phyloP scores from a whole-genome alignment of 352 stramenopile species.

The Phytophthora pluvialis region DNA sequence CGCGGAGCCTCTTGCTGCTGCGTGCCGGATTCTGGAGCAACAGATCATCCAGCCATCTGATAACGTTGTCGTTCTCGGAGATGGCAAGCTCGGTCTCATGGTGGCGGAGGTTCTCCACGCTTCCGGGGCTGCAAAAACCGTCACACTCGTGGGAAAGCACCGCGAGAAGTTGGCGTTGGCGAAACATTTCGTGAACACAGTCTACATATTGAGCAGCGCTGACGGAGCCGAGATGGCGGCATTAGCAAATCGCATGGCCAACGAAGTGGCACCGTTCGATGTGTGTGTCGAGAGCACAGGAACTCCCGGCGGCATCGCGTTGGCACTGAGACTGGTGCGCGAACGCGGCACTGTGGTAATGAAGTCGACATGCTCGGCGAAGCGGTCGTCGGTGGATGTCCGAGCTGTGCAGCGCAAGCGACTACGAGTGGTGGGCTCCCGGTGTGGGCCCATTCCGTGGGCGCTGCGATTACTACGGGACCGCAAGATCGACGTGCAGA shows the following conservation, averaged over 20 bases:
- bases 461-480: conserved; percentile 60
- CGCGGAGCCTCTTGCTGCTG: conserved; percentile 86
- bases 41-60: conserved; percentile 59
- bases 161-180: conserved; percentile 59
- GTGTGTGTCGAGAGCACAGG: conserved; percentile 76
- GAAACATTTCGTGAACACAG: conserved; percentile 48
- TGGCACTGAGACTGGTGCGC: conserved; percentile 51
- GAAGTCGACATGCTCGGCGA: conserved; percentile 59
- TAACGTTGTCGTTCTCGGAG: conserved; percentile 82
- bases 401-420: conserved; percentile 46
- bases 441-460: conserved; percentile 68
- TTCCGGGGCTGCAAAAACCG: conserved; percentile 28
- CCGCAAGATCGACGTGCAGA: conserved; percentile 63
- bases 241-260: conserved; percentile 30
- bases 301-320: conserved; percentile 45
- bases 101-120: conserved; percentile 82
- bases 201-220: conserved; percentile 32
- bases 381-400: conserved; percentile 39
- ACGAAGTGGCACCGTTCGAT: conserved; percentile 47
- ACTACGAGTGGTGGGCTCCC: conserved; percentile 62
- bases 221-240: conserved; percentile 30
- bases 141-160: conserved; percentile 71
- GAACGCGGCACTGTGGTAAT: conserved; percentile 48
- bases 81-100: conserved; percentile 91
- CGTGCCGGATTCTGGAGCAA: conserved; percentile 88